Evolutionary conservation across 805 yeast species (phyloP), one percentile per base, ranked within the genome.

Genomic region (Zygotorulaspora sp.): DNA sequence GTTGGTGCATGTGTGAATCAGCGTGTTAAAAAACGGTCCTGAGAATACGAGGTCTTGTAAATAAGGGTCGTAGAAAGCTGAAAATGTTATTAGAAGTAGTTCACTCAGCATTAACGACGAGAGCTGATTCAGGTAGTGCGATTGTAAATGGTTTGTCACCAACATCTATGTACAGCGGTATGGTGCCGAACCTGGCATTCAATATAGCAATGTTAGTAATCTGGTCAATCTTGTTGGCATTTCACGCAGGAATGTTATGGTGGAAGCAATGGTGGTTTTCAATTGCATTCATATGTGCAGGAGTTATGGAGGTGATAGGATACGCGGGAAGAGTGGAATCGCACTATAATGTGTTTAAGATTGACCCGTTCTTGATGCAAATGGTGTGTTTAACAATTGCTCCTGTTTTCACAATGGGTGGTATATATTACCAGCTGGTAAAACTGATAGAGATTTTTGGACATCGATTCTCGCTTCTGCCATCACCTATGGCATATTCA

Each of bases 401-500:
- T 0, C 96, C 96, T 0, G 86, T 85, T 14, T 82, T 87, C 57
- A 66, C 83, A 30, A 82, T 84, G 84, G 96, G 83, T 3, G 95
- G 90, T 1, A 68, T 87, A 2, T 88, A 87, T 62, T 81, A 72
- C 47, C 67, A 78, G 37, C 62, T 87, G 46, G 87, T 83, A 5
- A 82, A 84, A 58, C 49, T 82, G 34, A 66, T 79, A 32, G 77
- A 80, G 39, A 59, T 84, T 1, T 78, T 76, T 51, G 86, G 86
- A 2, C 63, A 67, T 40, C 53, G 63, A 12, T 78, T 62, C 46
- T 77, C 88, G 6, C 36, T 55, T 1, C 35, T 74, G 24, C 47
- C 51, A 11, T 53, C 62, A 2, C 65, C 66, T 17, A 58, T 54
- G 48, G 40, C 48, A 3, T 60, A 60, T 40, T 71, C 88, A 0